phyloP scores from a whole-genome alignment of 225 moss, liverwort and hornwort species.

The Rhytidiadelphus loreus region DNA sequence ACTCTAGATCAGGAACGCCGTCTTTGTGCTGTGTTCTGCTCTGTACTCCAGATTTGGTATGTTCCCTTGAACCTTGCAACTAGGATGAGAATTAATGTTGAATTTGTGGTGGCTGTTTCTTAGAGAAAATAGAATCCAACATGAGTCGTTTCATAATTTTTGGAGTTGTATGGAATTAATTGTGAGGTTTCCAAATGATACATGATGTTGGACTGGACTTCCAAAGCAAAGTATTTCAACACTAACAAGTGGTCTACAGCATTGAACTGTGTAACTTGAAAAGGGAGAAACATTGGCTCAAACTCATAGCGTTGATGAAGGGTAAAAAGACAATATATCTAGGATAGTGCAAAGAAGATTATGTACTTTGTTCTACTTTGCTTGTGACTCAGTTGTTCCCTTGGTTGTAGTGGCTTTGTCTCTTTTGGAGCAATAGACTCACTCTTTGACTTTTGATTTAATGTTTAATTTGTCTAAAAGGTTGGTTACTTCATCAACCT shows the following conservation, averaged over 20 bases:
- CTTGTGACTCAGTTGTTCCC: neutral
- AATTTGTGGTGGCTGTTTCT: neutral
- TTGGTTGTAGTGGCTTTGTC: neutral
- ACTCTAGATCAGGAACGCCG: neutral
- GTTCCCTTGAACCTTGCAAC: neutral
- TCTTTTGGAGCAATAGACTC: neutral
- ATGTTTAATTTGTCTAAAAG: neutral
- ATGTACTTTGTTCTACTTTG: neutral
- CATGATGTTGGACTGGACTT: neutral
- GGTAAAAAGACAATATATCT: neutral
- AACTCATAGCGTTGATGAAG: neutral
- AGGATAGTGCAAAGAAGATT: neutral
- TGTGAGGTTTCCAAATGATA: neutral
- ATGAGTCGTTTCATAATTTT: neutral
- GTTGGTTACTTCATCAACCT: constrained; percentile 26
- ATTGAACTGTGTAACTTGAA: neutral
- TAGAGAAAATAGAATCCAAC: neutral
- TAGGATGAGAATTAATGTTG: neutral
- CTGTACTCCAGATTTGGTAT: neutral
- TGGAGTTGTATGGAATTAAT: neutral
- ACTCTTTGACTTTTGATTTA: neutral
- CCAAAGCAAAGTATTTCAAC: neutral
- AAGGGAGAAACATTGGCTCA: neutral
- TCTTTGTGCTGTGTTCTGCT: neutral
- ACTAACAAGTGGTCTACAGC: neutral